phyloP scores from a whole-genome alignment of 805 yeast genomes.

The Saccharomycopsis selenospora region DNA sequence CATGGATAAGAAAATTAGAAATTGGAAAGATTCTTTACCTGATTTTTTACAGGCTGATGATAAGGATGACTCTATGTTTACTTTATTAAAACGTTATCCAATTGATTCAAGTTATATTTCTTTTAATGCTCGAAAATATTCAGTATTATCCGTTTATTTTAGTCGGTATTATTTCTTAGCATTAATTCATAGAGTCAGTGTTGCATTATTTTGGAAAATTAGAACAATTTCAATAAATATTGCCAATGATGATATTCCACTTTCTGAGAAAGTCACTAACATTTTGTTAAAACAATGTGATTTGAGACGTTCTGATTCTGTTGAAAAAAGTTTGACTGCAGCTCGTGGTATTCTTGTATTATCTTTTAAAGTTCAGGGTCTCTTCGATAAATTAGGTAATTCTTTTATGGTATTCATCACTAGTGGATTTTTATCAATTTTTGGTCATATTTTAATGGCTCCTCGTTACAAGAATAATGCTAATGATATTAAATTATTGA shows the following conservation, averaged over 20 bases:
- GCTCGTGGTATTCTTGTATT: background rate
- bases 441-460: background rate
- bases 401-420: constrained; percentile 1
- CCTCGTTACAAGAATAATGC: background rate
- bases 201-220: background rate
- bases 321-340: background rate
- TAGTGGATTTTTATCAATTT: background rate
- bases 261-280: background rate
- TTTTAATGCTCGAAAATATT: background rate
- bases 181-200: background rate
- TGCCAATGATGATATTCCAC: background rate
- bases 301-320: background rate
- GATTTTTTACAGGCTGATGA: background rate
- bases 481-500: background rate
- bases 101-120: background rate
- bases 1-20: constrained; percentile 1
- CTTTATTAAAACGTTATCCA: background rate
- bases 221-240: background rate
- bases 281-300: background rate
- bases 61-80: background rate
- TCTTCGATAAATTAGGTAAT: background rate
- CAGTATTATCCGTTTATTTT: background rate
- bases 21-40: constrained; percentile 2
- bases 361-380: background rate
- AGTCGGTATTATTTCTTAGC: background rate